Conservation (phyloP, 2,329 filamentous ascomycete species). For the Stagonosporopsis vannaccii region DNA sequence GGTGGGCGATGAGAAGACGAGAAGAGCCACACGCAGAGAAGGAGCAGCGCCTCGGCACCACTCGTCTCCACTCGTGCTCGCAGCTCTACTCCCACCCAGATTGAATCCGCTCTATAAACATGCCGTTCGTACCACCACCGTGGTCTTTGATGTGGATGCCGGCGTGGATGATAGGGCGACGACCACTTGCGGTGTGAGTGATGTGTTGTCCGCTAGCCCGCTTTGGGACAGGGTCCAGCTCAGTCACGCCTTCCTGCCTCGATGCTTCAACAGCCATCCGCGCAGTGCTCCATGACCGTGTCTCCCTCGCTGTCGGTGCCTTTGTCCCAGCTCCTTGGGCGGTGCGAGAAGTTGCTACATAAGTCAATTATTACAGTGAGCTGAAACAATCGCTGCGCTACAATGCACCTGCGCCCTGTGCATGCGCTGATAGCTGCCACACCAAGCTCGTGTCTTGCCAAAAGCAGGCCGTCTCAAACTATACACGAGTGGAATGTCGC, state of each 20-base stretch:
- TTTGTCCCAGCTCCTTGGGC: conserved; percentile 34
- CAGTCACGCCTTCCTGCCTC: conserved; percentile 40
- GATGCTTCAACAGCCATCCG: conserved; percentile 37
- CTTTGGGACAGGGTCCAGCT: conserved; percentile 21
- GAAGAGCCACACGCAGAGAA: conserved; percentile 29
- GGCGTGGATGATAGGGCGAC: conserved; percentile 39
- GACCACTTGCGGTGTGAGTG: conserved; percentile 47
- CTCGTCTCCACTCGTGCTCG: conserved; percentile 11
- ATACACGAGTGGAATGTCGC: conserved; percentile 17
- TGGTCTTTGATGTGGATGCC: conserved; percentile 46
- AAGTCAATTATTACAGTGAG: conserved; percentile 30
- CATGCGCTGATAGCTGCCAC: conserved; percentile 26
- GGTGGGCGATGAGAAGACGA: conserved; percentile 28
- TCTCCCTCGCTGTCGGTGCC: conserved; percentile 29
- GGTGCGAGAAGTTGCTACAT: conserved; percentile 34
- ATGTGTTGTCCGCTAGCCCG: conserved; percentile 43
- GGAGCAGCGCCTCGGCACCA: conserved; percentile 21
- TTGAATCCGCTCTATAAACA: conserved; percentile 41
- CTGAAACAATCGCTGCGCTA: conserved; percentile 40
- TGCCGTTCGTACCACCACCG: conserved; percentile 46
- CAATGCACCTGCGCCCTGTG: conserved; percentile 21
- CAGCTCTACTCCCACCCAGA: conserved; percentile 22
- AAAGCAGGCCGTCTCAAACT: conserved; percentile 4
- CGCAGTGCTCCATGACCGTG: conserved; percentile 27
- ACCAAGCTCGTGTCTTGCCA: conserved; percentile 13